Percentiles rank a stretch among this genome's conserved stretches.
Evolutionary conservation across 2,329 filamentous ascomycete genomes (phyloP).

Genomic region (Curvularia eragrostidis): DNA sequence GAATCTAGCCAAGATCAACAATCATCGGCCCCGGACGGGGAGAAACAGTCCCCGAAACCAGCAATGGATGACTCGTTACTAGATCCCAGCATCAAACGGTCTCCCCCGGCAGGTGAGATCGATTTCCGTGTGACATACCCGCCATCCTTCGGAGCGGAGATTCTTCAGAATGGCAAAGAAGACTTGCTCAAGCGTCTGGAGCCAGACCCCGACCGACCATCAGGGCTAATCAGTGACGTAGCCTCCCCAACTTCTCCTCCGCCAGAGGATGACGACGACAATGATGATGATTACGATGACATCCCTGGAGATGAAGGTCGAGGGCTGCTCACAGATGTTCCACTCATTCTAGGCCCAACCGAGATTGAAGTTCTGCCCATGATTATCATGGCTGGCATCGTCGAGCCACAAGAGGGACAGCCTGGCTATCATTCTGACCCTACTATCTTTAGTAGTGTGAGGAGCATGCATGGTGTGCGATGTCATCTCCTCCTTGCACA

Average conservation of each 20-base stretch:
- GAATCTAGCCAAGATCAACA: conserved; percentile 22
- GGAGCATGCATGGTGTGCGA: conserved; percentile 87
- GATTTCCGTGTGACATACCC: conserved; percentile 60
- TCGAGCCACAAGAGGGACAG: conserved; percentile 76
- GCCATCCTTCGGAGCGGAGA: conserved; percentile 56
- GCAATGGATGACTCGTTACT: conserved; percentile 40
- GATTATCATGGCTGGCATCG: conserved; percentile 95
- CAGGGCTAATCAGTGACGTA: conserved; percentile 49
- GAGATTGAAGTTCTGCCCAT: conserved; percentile 96
- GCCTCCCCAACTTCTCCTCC: conserved; percentile 50
- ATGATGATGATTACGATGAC: conserved; percentile 78
- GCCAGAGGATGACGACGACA: conserved; percentile 67
- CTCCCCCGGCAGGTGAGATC: conserved; percentile 51
- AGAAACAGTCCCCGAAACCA: conserved; percentile 30
- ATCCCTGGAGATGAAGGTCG: conserved; percentile 74
- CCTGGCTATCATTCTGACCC: conserved; percentile 58
- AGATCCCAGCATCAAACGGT: conserved; percentile 47
- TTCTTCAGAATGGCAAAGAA: conserved; percentile 58
- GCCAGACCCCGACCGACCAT: conserved; percentile 52
- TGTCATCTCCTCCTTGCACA: conserved; percentile 89
- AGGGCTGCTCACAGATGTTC: conserved; percentile 89
- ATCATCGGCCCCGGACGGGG: conserved; percentile 20
- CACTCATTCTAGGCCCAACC: conserved; percentile 89
- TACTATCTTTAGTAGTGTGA: conserved; percentile 62
- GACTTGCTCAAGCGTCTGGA: conserved; percentile 60